A percentile compares a stretch with the other conserved stretches of the same genome.
phyloP scores from a whole-genome alignment of 805 yeast species.

The Wilhelminamyces savonicus region DNA sequence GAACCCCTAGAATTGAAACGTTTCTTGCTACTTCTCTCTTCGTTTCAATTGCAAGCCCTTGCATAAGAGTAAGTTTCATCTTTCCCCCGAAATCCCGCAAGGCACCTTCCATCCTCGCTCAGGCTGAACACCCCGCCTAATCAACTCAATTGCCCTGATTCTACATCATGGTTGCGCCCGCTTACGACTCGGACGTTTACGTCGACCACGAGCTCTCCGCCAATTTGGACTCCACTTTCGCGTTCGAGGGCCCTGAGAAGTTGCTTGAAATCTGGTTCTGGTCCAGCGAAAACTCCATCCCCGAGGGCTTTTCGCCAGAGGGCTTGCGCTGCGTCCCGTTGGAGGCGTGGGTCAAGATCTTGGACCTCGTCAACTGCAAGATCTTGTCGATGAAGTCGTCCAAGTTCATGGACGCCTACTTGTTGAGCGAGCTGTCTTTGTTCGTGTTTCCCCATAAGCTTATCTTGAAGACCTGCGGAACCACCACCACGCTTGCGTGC shows the following conservation, averaged over 20 bases:
- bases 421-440: slow-evolving; percentile 82
- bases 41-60: slow-evolving; percentile 26
- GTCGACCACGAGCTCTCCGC: slow-evolving; percentile 78
- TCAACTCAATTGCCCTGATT: not conserved
- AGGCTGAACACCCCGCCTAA: not conserved
- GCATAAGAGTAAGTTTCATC: slow-evolving; percentile 37
- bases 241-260: slow-evolving; percentile 97
- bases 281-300: slow-evolving; percentile 37
- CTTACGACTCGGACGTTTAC: slow-evolving; percentile 38
- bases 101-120: too few species aligned
- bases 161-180: slow-evolving; percentile 35
- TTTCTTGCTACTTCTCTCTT: slow-evolving; percentile 45
- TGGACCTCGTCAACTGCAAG: slow-evolving; percentile 84
- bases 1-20: too few species aligned
- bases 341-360: slow-evolving; percentile 60
- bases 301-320: slow-evolving; percentile 27
- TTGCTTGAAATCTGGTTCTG: slow-evolving; percentile 86
- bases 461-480: slow-evolving; percentile 91
- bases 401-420: slow-evolving; percentile 66
- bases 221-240: slow-evolving; percentile 78
- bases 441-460: slow-evolving; percentile 84
- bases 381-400: slow-evolving; percentile 74
- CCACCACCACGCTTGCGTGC: slow-evolving; percentile 84
- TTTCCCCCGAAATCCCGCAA: slow-evolving; percentile 20
- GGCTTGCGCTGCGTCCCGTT: slow-evolving; percentile 64